These are phyloP conservation scores for Stenocarpella maydis DNA, from an alignment of 2,329 filamentous ascomycete genomes.

Conservation along the genomic window DNA sequence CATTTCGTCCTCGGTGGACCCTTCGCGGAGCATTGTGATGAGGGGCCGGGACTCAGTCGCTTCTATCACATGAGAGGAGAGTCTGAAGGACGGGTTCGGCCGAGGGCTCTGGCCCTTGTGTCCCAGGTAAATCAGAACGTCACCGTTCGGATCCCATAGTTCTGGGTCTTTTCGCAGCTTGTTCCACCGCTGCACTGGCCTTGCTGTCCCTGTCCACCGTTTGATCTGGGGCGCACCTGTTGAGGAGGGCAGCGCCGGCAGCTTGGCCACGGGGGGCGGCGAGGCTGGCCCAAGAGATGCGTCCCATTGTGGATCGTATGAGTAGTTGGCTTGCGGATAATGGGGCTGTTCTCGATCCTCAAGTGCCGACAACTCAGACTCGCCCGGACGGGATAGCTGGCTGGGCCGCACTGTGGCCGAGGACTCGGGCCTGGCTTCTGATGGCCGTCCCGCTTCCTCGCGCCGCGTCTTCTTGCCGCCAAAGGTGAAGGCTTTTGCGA, in stretches of 20 bases:
- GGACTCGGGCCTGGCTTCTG: conserved; percentile 47
- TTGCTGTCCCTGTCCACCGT: conserved; percentile 61
- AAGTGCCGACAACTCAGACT: not conserved
- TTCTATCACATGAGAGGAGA: conserved; percentile 67
- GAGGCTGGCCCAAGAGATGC: conserved; percentile 36
- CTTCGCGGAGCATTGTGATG: conserved; percentile 61
- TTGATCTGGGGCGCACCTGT: conserved; percentile 52
- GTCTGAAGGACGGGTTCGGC: conserved; percentile 61
- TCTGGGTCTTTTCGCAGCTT: conserved; percentile 67
- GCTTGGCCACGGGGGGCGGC: conserved; percentile 54
- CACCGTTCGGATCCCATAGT: conserved; percentile 68
- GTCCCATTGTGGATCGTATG: conserved; percentile 40
- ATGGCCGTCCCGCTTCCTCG: conserved; percentile 37
- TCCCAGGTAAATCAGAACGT: conserved; percentile 65
- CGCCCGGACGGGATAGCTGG: not conserved
- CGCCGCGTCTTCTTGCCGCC: conserved; percentile 53
- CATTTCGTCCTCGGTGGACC: conserved; percentile 58
- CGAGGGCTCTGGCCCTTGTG: conserved; percentile 54
- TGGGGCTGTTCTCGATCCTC: conserved; percentile 21
- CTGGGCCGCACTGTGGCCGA: conserved; percentile 48
- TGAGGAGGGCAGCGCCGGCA: conserved; percentile 52
- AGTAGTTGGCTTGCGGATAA: conserved; percentile 22
- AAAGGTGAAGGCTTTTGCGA: conserved; percentile 63
- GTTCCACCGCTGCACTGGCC: conserved; percentile 61
- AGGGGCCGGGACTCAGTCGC: conserved; percentile 63